Evolutionary conservation across 306 rosid genomes (phyloP).

Genomic region (Coriaria nepalensis): DNA sequence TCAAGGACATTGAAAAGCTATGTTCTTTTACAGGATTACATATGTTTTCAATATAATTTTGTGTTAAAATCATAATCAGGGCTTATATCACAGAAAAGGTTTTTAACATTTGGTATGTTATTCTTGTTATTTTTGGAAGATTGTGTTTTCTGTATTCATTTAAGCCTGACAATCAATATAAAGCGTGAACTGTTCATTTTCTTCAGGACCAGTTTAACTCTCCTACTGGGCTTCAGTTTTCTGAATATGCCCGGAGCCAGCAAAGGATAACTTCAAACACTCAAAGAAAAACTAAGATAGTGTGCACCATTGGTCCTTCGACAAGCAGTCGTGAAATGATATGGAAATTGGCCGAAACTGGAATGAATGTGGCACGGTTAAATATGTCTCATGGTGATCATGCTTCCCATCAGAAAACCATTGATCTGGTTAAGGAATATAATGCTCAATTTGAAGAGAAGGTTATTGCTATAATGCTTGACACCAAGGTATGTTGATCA

Average conservation of each 20-base stretch:
- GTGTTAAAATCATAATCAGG: no score
- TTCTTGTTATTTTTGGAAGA: no score
- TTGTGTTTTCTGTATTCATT: no score
- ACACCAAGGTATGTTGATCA: constrained; percentile 57
- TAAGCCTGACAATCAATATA: not conserved
- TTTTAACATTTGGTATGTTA: no score
- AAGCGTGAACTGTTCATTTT: constrained; percentile 10
- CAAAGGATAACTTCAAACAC: constrained; percentile 18
- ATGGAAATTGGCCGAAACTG: constrained; percentile 68
- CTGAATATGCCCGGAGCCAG: constrained; percentile 12
- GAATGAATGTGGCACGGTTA: constrained; percentile 88
- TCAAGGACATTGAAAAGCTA: no score
- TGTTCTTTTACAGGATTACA: no score
- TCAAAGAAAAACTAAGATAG: constrained; percentile 67
- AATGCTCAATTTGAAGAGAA: constrained; percentile 61
- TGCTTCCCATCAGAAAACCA: constrained; percentile 70
- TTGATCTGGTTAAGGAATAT: constrained; percentile 72
- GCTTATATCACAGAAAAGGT: no score
- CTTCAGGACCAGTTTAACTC: constrained; percentile 28
- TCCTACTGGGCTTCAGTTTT: constrained; percentile 22
- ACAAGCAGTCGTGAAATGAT: constrained; percentile 88
- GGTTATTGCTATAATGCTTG: constrained; percentile 86
- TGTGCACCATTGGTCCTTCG: constrained; percentile 88
- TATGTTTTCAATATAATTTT: no score
- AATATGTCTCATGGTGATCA: constrained; percentile 98